Base-by-base conservation (phyloP, 192 early-diverging fungal species). In the Backusella psychrophila region DNA sequence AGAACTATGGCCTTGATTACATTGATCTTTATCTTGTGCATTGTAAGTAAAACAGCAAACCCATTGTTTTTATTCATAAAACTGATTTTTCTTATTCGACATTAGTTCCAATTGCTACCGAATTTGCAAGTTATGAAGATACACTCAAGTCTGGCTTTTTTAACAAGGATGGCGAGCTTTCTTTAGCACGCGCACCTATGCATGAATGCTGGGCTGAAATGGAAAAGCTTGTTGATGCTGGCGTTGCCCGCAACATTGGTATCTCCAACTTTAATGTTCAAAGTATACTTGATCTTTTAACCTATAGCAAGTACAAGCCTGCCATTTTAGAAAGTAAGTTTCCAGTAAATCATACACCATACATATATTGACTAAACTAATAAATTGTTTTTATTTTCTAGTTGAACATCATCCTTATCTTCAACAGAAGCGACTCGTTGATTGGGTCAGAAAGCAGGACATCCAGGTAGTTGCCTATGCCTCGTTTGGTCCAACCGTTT, bases 361-460 rank as follows among this genome's bases (percentile, higher is more conserved):
- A 23, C 6, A 31, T 12, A 7, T 35, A 71, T 42, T 71, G 44
- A 19, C 23, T 26, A 71, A 41, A 2, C 9, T 15, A 21, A 35
- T 38, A n/a, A 39, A 2, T 39, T 2, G 1, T 39, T 39, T 39
- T 39, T 23, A 4, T 6, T 36, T 33, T 14, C 15, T 69, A 76
- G 80, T 94, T 39, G 94, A 95, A 79, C 73, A 89, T n/a, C 90
- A 92, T 77, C 91, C 91, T 23, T 94, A 91, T 79, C 85, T 92
- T 31, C 90, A 88, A 34, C 91, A 94, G 70, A 79, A 75, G 14
- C 84, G 77, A 6, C 82, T 94, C 7, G 72, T 94, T 69, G 86
- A 89, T n/a, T 94, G 85, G 52, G 84, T 78, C 14, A 67, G 86
- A 53, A 75, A 77, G 49, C 74, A 94, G 67, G 83, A 80, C 46